phyloP scores from a whole-genome alignment of 768 basidiomycete species.

The Leccinum subtestaceum region DNA sequence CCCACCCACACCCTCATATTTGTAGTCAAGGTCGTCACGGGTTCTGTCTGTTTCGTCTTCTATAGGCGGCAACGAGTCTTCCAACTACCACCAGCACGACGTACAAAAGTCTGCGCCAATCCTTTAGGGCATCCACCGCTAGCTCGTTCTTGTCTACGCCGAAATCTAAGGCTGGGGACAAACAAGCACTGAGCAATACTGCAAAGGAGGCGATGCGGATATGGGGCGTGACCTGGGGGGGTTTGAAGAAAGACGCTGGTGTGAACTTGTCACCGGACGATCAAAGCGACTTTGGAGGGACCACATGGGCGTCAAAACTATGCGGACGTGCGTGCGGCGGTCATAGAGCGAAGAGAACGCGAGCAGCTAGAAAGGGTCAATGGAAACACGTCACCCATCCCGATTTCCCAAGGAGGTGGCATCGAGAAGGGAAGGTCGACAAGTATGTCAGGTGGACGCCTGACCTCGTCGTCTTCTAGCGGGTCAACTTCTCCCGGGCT shows the following conservation, averaged over 20 bases:
- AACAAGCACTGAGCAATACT: slow-evolving; percentile 79
- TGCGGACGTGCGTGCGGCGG: slow-evolving; percentile 75
- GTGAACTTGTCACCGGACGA: slow-evolving; percentile 37
- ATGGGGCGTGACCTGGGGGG: slow-evolving; percentile 74
- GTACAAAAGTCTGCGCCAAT: slow-evolving; percentile 40
- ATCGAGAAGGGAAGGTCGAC: slow-evolving; percentile 26
- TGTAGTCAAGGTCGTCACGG: slow-evolving; percentile 31
- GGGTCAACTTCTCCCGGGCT: slow-evolving; percentile 28
- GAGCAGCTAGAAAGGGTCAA: slow-evolving; percentile 29
- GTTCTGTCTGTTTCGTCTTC: slow-evolving; percentile 37
- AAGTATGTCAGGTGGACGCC: slow-evolving; percentile 26
- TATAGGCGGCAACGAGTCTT: slow-evolving; percentile 24
- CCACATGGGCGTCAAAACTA: slow-evolving; percentile 56
- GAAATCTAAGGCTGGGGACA: slow-evolving; percentile 75
- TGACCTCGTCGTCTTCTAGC: slow-evolving; percentile 23
- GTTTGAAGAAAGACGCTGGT: slow-evolving; percentile 53
- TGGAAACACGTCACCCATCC: slow-evolving; percentile 31
- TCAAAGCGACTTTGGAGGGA: slow-evolving; percentile 38
- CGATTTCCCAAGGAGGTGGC: slow-evolving; percentile 29
- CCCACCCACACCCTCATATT: slow-evolving; percentile 38
- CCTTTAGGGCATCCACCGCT: slow-evolving; percentile 34
- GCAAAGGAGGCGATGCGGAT: slow-evolving; percentile 90
- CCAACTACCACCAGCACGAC: slow-evolving; percentile 26
- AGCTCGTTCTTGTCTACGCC: slow-evolving; percentile 75
- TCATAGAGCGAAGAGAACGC: slow-evolving; percentile 59